Conservation (phyloP, 2,329 filamentous ascomycete genomes). For the Colletotrichum magnum region DNA sequence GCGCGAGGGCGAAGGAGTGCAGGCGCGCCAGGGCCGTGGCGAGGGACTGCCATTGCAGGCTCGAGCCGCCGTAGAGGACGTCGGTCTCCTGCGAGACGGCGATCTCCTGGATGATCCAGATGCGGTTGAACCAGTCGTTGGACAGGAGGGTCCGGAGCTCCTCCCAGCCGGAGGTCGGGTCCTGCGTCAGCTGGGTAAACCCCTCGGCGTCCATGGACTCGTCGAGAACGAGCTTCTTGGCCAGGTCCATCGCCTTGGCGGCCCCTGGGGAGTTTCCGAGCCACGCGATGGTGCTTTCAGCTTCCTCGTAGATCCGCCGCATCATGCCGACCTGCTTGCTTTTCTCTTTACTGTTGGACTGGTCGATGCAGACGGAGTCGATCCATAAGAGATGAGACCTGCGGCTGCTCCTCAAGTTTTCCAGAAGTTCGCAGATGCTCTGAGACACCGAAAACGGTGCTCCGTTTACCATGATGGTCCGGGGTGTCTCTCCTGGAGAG, state of each 20-base stretch:
- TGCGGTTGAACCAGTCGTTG: conserved; percentile 4
- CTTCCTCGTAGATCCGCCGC: conserved; percentile 3
- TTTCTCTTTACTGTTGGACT: background rate
- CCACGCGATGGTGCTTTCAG: conserved; percentile 2
- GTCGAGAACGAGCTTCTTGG: background rate
- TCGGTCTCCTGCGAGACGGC: background rate
- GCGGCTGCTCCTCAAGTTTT: background rate
- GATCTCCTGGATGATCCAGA: conserved; percentile 13
- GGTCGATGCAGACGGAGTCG: conserved; percentile 9
- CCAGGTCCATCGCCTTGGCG: background rate
- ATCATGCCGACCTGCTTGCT: conserved; percentile 5
- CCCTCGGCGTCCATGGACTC: background rate
- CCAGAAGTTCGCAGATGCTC: background rate
- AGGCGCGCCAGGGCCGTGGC: background rate
- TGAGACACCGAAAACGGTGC: background rate
- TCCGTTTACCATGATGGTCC: background rate
- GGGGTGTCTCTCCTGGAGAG: background rate
- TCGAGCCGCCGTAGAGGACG: background rate
- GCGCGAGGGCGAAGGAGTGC: background rate
- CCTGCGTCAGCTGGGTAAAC: background rate
- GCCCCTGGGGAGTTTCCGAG: conserved; percentile 2
- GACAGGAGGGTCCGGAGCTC: background rate
- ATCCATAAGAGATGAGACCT: background rate
- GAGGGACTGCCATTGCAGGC: background rate
- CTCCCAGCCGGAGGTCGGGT: background rate